These are phyloP conservation scores for Ophiostoma sp. DNA, from an alignment of 2,329 filamentous ascomycete species.

Conservation along the genomic window DNA sequence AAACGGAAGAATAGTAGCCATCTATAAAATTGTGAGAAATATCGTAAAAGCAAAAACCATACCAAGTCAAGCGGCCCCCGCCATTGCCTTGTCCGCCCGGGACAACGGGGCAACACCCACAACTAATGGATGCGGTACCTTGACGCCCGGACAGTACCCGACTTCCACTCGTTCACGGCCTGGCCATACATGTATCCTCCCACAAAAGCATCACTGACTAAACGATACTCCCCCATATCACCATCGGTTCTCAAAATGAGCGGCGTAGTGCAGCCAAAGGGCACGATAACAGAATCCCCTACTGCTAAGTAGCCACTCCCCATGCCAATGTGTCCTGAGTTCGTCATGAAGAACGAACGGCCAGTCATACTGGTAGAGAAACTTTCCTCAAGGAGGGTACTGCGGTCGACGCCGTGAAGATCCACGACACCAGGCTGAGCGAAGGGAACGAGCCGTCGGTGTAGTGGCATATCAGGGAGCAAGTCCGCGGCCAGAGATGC, in stretches of 20 bases:
- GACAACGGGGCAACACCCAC: background rate
- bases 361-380: slow-evolving; percentile 15
- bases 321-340: slow-evolving; percentile 16
- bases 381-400: background rate
- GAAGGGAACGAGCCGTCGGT: too few relatives aligned
- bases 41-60: too few relatives aligned
- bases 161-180: background rate
- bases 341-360: slow-evolving; percentile 14
- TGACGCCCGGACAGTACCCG: background rate
- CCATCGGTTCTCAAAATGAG: background rate
- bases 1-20: too few relatives aligned
- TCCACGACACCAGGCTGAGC: too few relatives aligned
- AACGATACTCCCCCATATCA: slow-evolving; percentile 1
- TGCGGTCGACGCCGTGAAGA: too few relatives aligned
- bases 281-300: slow-evolving; percentile 8
- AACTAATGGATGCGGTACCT: background rate
- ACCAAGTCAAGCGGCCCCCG: too few relatives aligned
- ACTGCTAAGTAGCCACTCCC: slow-evolving; percentile 1
- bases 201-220: slow-evolving; percentile 11
- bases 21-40: too few relatives aligned
- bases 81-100: too few relatives aligned
- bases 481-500: background rate
- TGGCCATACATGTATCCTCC: slow-evolving; percentile 9
- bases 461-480: too few relatives aligned
- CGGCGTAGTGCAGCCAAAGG: slow-evolving; percentile 12